phyloP scores from a whole-genome alignment of 202 grass and related monocot species.

The Panicum hallii region DNA sequence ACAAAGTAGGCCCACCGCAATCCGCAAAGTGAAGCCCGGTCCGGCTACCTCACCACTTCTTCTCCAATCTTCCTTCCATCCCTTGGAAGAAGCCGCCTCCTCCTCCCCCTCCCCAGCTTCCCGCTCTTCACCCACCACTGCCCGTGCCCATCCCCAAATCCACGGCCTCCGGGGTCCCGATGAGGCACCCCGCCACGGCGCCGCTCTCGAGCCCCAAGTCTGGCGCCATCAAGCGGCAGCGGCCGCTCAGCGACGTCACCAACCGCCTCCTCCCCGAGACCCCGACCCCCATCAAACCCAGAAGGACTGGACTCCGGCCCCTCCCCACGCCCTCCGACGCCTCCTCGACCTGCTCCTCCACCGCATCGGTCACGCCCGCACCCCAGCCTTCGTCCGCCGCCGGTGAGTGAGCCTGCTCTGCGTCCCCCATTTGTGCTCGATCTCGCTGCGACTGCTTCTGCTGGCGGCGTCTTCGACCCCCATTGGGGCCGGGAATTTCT shows the following conservation, averaged over 20 bases:
- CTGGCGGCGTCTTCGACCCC: too few relatives aligned
- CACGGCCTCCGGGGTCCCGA: neutral
- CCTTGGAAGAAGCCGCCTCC: too few relatives aligned
- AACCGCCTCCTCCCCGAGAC: constrained; percentile 43
- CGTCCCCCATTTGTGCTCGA: neutral
- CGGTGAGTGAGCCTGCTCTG: neutral
- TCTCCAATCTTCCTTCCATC: too few relatives aligned
- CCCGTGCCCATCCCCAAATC: too few relatives aligned
- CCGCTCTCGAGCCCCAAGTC: neutral
- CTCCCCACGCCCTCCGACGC: constrained; percentile 9
- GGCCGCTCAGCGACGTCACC: constrained; percentile 45
- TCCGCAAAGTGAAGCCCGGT: too few relatives aligned
- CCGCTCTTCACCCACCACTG: too few relatives aligned
- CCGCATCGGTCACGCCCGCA: constrained; percentile 4
- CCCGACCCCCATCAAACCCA: constrained; percentile 25
- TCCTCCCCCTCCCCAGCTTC: too few relatives aligned
- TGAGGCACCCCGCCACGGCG: neutral
- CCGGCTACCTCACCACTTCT: too few relatives aligned
- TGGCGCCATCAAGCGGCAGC: neutral
- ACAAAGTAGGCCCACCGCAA: too few relatives aligned
- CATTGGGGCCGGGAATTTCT: neutral
- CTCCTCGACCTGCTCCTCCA: constrained; percentile 26
- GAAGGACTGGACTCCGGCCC: neutral
- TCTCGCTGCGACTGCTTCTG: neutral
- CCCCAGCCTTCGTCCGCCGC: neutral